Conservation (phyloP, 75 land plant genomes). For the Picea sitchensis region DNA sequence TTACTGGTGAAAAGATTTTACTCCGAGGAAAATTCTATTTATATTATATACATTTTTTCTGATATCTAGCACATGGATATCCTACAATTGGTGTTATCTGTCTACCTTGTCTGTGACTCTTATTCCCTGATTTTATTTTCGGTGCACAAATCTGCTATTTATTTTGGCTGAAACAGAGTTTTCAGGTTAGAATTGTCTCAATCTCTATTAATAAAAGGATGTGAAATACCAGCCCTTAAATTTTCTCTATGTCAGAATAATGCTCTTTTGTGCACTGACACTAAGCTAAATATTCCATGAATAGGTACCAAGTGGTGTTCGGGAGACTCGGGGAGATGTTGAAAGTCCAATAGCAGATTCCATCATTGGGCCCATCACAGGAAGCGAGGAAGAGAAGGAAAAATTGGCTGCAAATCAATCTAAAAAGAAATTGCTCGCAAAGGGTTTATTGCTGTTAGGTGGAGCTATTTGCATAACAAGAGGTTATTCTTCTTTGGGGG, state of each 20-base stretch:
- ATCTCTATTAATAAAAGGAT: not conserved
- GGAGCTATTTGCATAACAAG: constrained; percentile 57
- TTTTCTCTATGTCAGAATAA: not conserved
- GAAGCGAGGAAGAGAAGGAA: constrained; percentile 6
- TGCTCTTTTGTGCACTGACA: not conserved
- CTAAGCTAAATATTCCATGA: not conserved
- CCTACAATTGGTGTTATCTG: not conserved
- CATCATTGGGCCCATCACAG: not conserved
- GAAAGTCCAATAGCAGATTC: not conserved
- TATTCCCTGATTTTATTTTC: not conserved
- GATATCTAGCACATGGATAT: not conserved
- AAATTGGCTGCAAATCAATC: constrained; percentile 12
- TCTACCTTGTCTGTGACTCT: not conserved
- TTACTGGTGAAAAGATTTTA: not conserved
- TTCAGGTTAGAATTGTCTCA: not conserved
- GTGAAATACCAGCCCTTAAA: not conserved
- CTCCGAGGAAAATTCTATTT: not conserved
- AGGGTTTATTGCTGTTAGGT: constrained; percentile 69
- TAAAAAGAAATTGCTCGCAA: constrained; percentile 52
- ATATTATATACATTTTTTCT: not conserved
- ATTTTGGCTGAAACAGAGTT: not conserved
- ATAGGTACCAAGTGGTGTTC: constrained; percentile 3
- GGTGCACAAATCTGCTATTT: not conserved
- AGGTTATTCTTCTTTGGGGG: constrained; percentile 65
- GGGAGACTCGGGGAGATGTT: not conserved